A percentile compares a stretch with the other conserved stretches of the same genome.
These are phyloP conservation scores for Gossypium stocksii DNA, from an alignment of 345 rosid genomes.

Conservation along the genomic window DNA sequence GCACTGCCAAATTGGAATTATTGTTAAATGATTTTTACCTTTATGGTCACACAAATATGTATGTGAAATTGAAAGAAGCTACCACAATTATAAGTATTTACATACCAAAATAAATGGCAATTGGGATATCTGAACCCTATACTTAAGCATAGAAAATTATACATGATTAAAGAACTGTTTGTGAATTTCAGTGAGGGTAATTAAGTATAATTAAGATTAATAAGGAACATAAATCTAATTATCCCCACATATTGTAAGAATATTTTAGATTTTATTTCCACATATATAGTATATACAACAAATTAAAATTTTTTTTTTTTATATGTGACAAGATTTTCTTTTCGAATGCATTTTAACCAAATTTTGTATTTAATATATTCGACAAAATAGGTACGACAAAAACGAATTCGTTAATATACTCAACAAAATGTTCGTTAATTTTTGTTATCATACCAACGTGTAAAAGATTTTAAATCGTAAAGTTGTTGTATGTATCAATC, in stretches of 20 bases:
- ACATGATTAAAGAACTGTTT: neutral
- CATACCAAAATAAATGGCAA: neutral
- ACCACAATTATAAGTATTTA: neutral
- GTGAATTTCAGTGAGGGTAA: neutral
- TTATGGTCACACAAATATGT: neutral
- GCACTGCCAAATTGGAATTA: constrained; percentile 5
- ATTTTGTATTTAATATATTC: neutral
- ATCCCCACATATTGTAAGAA: neutral
- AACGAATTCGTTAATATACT: neutral
- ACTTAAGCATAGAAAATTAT: neutral
- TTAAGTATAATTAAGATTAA: neutral
- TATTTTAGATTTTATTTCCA: neutral
- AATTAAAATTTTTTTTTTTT: neutral
- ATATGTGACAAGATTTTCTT: neutral
- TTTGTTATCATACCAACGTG: neutral
- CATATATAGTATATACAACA: neutral
- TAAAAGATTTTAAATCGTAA: neutral
- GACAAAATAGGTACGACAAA: neutral
- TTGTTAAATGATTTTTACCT: neutral
- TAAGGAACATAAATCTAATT: neutral
- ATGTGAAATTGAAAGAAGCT: neutral
- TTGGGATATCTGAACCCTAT: neutral
- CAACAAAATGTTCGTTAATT: neutral
- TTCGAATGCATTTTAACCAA: neutral
- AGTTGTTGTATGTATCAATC: neutral